Percentiles rank a stretch among this genome's conserved stretches.
Evolutionary conservation across 441 rosid genomes (phyloP).

Genomic region (Populus trichocarpa): DNA sequence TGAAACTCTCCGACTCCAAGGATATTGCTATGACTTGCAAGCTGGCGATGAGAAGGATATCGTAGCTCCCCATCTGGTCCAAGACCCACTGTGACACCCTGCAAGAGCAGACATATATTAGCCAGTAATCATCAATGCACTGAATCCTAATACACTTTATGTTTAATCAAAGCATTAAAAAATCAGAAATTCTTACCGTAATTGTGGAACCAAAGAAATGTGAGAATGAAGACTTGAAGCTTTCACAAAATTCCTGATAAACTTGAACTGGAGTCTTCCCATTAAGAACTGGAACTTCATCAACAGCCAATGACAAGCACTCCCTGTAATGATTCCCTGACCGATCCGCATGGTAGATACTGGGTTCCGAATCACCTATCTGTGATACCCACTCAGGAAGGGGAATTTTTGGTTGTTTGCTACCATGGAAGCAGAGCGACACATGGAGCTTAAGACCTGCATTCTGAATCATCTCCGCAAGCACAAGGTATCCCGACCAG

Average conservation of each 20-base stretch:
- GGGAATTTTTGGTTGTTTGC: constrained; percentile 35
- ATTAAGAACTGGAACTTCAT: constrained; percentile 62
- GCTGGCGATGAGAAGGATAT: constrained; percentile 62
- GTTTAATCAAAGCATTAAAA: background rate
- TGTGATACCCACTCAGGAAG: constrained; percentile 73
- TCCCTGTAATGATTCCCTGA: constrained; percentile 50
- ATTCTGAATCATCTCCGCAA: constrained; percentile 73
- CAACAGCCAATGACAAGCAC: constrained; percentile 75
- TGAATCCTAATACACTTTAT: no score
- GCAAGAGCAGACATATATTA: constrained; percentile 18
- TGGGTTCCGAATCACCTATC: constrained; percentile 49
- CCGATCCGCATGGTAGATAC: constrained; percentile 54
- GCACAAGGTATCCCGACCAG: constrained; percentile 79
- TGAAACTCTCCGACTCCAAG: constrained; percentile 81
- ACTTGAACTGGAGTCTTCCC: constrained; percentile 79
- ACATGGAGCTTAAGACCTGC: constrained; percentile 77
- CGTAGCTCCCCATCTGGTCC: constrained; percentile 86
- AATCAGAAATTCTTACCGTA: constrained; percentile 37
- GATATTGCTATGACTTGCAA: constrained; percentile 18
- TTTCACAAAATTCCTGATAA: constrained; percentile 62
- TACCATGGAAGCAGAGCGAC: constrained; percentile 72
- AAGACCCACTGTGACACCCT: constrained; percentile 81
- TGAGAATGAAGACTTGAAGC: constrained; percentile 74
- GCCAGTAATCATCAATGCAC: background rate
- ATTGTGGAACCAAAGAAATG: constrained; percentile 66